A percentile compares a stretch with the other conserved stretches of the same genome.
Evolutionary conservation across 176 grass and related monocot genomes (phyloP).

Genomic region (Avena eriantha): DNA sequence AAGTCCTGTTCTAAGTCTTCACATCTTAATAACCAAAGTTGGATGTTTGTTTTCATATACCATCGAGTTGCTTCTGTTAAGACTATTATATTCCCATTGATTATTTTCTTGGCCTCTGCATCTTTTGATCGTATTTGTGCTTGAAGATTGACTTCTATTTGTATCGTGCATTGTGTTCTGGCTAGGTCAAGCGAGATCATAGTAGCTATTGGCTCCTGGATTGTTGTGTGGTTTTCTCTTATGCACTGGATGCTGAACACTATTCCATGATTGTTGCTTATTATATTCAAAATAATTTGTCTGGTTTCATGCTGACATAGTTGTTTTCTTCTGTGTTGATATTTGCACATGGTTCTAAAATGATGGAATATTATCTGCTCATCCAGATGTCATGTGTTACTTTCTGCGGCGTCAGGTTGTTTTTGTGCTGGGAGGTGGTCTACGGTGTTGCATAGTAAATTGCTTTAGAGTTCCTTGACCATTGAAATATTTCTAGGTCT

Average conservation of each 20-base stretch:
- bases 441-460: not conserved
- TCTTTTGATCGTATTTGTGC: not conserved
- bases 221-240: not conserved
- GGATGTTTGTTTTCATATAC: not conserved
- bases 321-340: not conserved
- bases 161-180: not conserved
- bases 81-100: not conserved
- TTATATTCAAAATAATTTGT: constrained; percentile 9
- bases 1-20: not conserved
- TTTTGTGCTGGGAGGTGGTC: not conserved
- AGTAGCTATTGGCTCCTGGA: constrained; percentile 2
- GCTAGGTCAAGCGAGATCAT: not conserved
- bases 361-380: not conserved
- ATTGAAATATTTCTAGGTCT: not conserved
- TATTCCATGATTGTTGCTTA: not conserved
- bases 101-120: not conserved
- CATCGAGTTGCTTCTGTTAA: not conserved
- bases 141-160: not conserved
- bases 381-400: not conserved
- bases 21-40: not conserved
- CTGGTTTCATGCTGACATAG: not conserved
- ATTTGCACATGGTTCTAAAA: constrained; percentile 39
- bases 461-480: not conserved
- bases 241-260: not conserved
- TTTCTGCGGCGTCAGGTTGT: not conserved